phyloP scores from a whole-genome alignment of 768 basidiomycete genomes.

The Panus rudis region DNA sequence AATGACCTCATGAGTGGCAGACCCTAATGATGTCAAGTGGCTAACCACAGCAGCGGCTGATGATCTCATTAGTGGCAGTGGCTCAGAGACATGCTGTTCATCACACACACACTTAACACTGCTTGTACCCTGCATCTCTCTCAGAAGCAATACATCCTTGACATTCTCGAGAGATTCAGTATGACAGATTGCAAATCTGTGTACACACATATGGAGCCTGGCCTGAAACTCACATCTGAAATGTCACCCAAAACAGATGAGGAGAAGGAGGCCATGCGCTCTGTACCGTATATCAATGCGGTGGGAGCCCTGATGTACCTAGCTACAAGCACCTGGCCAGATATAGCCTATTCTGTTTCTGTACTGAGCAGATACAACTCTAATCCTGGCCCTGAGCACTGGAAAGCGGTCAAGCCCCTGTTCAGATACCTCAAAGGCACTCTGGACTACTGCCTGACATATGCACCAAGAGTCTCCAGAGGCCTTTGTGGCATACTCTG shows the following conservation, averaged over 20 bases:
- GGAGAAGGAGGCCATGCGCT: conserved; percentile 6
- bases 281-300: conserved; percentile 18
- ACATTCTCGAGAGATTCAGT: conserved; percentile 16
- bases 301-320: conserved; percentile 31
- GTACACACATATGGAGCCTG: conserved; percentile 5
- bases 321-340: conserved; percentile 27
- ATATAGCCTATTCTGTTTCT: conserved; percentile 32
- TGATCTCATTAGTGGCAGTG: too few species aligned
- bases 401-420: conserved; percentile 31
- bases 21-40: too few species aligned
- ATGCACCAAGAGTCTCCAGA: conserved; percentile 5
- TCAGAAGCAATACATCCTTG: conserved; percentile 16
- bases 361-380: conserved; percentile 26
- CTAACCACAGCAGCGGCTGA: too few species aligned
- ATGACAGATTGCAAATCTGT: conserved; percentile 8
- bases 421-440: conserved; percentile 35
- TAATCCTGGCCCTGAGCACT: conserved; percentile 29
- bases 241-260: background rate
- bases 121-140: too few species aligned
- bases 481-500: conserved; percentile 14
- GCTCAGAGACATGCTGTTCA: too few species aligned
- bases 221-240: conserved; percentile 1
- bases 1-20: too few species aligned
- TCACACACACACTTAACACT: too few species aligned
- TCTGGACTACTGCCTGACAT: conserved; percentile 14